These are phyloP conservation scores for Lepidium campestre DNA, from an alignment of 441 rosid species.

Conservation along the genomic window DNA sequence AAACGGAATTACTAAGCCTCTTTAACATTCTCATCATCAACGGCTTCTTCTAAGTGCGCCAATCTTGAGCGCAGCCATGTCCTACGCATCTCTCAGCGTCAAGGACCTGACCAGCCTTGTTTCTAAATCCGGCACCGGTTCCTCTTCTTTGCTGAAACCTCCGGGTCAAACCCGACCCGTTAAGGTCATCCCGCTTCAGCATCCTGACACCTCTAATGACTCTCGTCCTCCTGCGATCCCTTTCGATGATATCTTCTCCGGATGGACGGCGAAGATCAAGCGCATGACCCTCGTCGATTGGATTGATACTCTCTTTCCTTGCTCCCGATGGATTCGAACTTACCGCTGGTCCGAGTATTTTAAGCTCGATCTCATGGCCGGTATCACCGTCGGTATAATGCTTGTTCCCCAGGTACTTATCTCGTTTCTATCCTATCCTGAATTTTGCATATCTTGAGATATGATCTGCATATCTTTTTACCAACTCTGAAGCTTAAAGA, in stretches of 20 bases:
- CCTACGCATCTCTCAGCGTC: slow-evolving; percentile 31
- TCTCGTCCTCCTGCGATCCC: slow-evolving; percentile 25
- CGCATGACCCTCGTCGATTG: slow-evolving; percentile 51
- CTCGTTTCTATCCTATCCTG: background rate
- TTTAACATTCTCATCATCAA: background rate
- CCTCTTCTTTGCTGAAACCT: slow-evolving; percentile 10
- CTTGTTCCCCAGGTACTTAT: slow-evolving; percentile 85
- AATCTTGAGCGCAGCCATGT: slow-evolving; percentile 16
- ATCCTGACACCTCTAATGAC: slow-evolving; percentile 40
- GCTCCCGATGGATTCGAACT: slow-evolving; percentile 77
- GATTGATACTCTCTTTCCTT: slow-evolving; percentile 62
- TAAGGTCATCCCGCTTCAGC: slow-evolving; percentile 69
- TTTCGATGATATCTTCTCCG: slow-evolving; percentile 30
- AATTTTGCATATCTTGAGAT: background rate
- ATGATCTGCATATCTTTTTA: background rate
- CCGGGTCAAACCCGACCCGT: slow-evolving; percentile 48
- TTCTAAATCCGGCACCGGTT: slow-evolving; percentile 19
- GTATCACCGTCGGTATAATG: slow-evolving; percentile 85
- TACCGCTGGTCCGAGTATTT: slow-evolving; percentile 73
- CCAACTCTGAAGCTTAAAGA: background rate
- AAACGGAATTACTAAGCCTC: background rate
- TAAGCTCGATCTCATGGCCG: slow-evolving; percentile 87
- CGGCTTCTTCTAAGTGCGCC: slow-evolving; percentile 13
- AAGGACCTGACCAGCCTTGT: slow-evolving; percentile 29
- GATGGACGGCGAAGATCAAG: slow-evolving; percentile 39